Percentiles rank a stretch among this genome's conserved stretches.
These are phyloP conservation scores for Blastocystis sp. DNA, from an alignment of 352 stramenopile genomes.

Conservation along the genomic window DNA sequence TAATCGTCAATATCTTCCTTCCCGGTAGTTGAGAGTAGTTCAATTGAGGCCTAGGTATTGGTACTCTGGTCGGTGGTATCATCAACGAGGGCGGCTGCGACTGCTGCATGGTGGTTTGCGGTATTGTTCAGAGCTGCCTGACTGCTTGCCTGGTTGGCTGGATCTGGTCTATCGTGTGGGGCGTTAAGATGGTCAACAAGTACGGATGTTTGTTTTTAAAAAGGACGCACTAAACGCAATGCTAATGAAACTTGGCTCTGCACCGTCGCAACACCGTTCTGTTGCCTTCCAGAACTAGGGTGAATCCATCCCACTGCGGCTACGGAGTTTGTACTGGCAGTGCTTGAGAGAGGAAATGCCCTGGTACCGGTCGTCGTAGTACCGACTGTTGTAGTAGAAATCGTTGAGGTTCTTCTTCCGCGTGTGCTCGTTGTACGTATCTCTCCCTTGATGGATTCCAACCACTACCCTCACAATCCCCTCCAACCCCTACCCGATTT, in stretches of 20 bases:
- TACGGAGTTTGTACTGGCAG: background rate
- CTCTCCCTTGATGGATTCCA: conserved; percentile 16
- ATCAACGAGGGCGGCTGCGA: conserved; percentile 55
- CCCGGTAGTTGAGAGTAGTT: background rate
- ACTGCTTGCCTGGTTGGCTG: background rate
- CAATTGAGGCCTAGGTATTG: background rate
- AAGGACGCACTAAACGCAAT: background rate
- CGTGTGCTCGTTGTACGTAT: conserved; percentile 49
- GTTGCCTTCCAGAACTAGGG: background rate
- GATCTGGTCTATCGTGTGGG: background rate
- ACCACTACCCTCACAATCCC: background rate
- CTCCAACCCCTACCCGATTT: background rate
- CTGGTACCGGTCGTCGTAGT: conserved; percentile 19
- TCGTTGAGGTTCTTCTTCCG: background rate
- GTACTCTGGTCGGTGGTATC: conserved; percentile 42
- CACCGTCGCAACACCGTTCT: background rate
- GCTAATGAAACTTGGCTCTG: background rate
- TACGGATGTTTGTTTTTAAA: background rate
- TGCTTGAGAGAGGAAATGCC: background rate
- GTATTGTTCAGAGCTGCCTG: conserved; percentile 1
- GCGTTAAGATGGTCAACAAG: background rate
- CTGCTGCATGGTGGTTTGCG: background rate
- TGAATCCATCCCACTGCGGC: background rate
- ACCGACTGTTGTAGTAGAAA: conserved; percentile 64
- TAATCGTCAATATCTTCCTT: conserved; percentile 61